Conservation (phyloP, 2,329 filamentous ascomycete genomes). For the Paracoccidioides brasiliensis region DNA sequence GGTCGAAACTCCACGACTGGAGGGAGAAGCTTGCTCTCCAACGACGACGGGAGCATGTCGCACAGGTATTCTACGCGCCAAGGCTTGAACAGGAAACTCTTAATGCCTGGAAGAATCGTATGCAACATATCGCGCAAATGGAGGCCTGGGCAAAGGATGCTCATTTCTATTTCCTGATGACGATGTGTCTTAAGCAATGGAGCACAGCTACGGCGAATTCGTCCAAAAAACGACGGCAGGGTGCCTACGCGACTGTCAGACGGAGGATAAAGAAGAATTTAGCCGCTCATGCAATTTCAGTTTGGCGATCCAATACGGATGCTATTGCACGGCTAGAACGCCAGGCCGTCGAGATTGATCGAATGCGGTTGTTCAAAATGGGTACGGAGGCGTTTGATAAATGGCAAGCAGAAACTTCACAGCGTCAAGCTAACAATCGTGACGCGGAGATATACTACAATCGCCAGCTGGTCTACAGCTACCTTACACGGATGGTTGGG, state of each 20-base stretch:
- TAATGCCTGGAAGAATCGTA: constrained; percentile 24
- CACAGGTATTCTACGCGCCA: constrained; percentile 32
- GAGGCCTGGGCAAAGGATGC: constrained; percentile 43
- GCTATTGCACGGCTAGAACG: constrained; percentile 25
- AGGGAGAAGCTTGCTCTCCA: constrained; percentile 25
- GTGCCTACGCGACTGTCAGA: constrained; percentile 43
- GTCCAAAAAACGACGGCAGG: constrained; percentile 40
- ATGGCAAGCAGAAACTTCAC: constrained; percentile 32
- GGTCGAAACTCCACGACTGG: constrained; percentile 26
- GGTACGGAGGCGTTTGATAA: constrained; percentile 25
- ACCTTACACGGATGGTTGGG: constrained; percentile 27
- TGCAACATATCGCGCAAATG: constrained; percentile 34
- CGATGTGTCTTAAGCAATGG: constrained; percentile 39
- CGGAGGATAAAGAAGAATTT: constrained; percentile 42
- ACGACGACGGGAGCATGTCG: constrained; percentile 28
- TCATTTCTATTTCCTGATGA: constrained; percentile 43
- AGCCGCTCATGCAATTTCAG: constrained; percentile 30
- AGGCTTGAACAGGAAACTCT: constrained; percentile 30
- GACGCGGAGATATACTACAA: constrained; percentile 28
- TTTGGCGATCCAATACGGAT: constrained; percentile 26
- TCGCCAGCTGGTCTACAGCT: constrained; percentile 25
- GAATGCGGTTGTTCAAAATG: constrained; percentile 22
- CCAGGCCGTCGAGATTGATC: constrained; percentile 26
- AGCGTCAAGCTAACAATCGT: constrained; percentile 21
- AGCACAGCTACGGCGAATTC: constrained; percentile 37